A percentile compares a stretch with the other conserved stretches of the same genome.
Evolutionary conservation across 768 basidiomycete species (phyloP).

Genomic region (Psilocybe azurescens): DNA sequence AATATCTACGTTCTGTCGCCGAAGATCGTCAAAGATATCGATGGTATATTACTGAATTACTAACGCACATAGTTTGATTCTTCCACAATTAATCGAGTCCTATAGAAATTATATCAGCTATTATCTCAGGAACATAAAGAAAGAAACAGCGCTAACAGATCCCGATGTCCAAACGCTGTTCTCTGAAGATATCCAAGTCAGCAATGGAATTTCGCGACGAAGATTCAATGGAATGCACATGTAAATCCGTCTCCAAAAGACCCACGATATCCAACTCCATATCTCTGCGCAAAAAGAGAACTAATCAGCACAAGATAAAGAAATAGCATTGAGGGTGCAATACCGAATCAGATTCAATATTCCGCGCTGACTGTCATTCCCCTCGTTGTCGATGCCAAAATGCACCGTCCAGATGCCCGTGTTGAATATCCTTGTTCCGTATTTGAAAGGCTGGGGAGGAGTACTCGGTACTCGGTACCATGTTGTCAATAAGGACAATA

Average conservation of each 20-base stretch:
- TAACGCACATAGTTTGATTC: conserved; percentile 81
- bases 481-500: conserved; percentile 57
- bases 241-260: conserved; percentile 83
- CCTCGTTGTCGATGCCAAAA: conserved; percentile 81
- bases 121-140: conserved; percentile 10
- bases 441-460: conserved; percentile 61
- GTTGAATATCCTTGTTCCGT: conserved; percentile 70
- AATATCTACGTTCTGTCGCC: conserved; percentile 78
- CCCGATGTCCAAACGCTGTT: conserved; percentile 77
- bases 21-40: conserved; percentile 1
- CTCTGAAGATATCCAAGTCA: conserved; percentile 31
- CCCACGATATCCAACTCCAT: conserved; percentile 89
- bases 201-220: neutral
- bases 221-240: conserved; percentile 52
- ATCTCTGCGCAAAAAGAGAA: conserved; percentile 47
- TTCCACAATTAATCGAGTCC: conserved; percentile 77
- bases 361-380: conserved; percentile 73
- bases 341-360: conserved; percentile 58
- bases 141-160: conserved; percentile 57
- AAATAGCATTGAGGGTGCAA: neutral
- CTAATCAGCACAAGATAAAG: neutral
- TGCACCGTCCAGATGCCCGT: conserved; percentile 94
- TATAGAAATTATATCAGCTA: conserved; percentile 28
- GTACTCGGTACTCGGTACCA: conserved; percentile 56
- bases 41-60: neutral